A percentile compares a stretch with the other conserved stretches of the same genome.
phyloP scores from a whole-genome alignment of 2,329 filamentous ascomycete genomes.

The Paecilomyces fulvus region DNA sequence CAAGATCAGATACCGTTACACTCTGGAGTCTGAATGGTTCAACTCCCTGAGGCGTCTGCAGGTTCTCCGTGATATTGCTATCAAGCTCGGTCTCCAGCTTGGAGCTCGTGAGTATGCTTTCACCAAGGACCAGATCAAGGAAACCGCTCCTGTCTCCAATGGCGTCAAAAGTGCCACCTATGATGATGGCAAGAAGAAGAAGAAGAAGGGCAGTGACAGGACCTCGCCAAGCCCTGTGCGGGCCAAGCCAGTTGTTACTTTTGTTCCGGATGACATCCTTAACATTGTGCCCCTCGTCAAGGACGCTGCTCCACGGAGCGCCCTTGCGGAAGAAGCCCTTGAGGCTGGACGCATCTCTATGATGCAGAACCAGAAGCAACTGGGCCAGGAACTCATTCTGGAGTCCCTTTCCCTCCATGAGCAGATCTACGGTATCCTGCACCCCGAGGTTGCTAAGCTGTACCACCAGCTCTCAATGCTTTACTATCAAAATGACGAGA shows the following conservation, averaged over 20 bases:
- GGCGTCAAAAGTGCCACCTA: constrained; percentile 21
- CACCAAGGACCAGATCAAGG: constrained; percentile 37
- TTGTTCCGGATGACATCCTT: constrained; percentile 74
- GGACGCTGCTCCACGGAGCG: constrained; percentile 83
- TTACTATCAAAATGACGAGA: constrained; percentile 97
- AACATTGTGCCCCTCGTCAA: constrained; percentile 94
- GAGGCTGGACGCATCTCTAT: constrained; percentile 96
- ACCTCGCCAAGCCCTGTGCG: constrained; percentile 37
- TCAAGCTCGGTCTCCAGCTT: constrained; percentile 86
- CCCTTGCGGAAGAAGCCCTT: constrained; percentile 87
- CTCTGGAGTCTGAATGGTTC: constrained; percentile 60
- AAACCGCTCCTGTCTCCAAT: constrained; percentile 27
- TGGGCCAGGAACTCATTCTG: constrained; percentile 90
- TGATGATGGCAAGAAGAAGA: constrained; percentile 44
- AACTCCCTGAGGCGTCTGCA: constrained; percentile 64
- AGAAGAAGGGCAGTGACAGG: constrained; percentile 47
- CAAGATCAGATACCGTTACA: constrained; percentile 65
- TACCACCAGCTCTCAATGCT: constrained; percentile 94
- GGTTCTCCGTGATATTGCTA: constrained; percentile 75
- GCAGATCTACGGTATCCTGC: constrained; percentile 96
- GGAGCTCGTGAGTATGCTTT: constrained; percentile 71
- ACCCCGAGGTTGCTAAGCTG: constrained; percentile 89
- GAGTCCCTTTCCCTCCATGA: constrained; percentile 94
- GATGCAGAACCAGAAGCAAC: constrained; percentile 86
- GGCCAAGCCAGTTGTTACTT: constrained; percentile 50